phyloP scores from a whole-genome alignment of 208 protist genomes.

The Acanthamoeba triangularis region DNA sequence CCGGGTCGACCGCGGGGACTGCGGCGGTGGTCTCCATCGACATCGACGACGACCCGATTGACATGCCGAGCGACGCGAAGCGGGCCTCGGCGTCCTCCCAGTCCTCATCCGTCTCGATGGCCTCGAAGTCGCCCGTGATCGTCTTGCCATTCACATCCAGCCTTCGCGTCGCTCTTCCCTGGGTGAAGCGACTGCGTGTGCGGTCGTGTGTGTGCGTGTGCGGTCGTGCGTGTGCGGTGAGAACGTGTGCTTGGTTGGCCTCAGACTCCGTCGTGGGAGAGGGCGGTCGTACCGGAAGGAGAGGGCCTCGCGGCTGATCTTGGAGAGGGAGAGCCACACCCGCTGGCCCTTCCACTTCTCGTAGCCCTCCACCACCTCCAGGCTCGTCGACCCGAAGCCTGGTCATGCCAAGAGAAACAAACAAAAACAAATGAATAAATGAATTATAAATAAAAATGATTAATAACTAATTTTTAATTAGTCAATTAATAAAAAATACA shows the following conservation, averaged over 20 bases:
- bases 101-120: neutral
- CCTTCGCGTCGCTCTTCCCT: neutral
- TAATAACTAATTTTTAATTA: too few species aligned
- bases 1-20: neutral
- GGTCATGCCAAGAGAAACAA: neutral
- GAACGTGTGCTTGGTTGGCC: neutral
- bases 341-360: conserved; percentile 68
- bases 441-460: too few species aligned
- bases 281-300: neutral
- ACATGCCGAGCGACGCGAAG: neutral
- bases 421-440: neutral
- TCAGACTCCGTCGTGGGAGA: neutral
- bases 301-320: conserved; percentile 51
- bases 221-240: neutral
- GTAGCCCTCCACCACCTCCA: conserved; percentile 68
- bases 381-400: conserved; percentile 75
- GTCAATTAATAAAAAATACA: neutral
- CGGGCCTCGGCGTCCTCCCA: neutral
- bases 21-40: neutral
- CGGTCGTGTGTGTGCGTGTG: neutral
- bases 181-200: neutral
- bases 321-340: conserved; percentile 75
- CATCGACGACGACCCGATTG: neutral
- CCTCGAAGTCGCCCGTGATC: neutral
- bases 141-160: neutral